Base-by-base conservation (phyloP, 2,329 filamentous ascomycete species). In the Corniculantispora saksenae region DNA sequence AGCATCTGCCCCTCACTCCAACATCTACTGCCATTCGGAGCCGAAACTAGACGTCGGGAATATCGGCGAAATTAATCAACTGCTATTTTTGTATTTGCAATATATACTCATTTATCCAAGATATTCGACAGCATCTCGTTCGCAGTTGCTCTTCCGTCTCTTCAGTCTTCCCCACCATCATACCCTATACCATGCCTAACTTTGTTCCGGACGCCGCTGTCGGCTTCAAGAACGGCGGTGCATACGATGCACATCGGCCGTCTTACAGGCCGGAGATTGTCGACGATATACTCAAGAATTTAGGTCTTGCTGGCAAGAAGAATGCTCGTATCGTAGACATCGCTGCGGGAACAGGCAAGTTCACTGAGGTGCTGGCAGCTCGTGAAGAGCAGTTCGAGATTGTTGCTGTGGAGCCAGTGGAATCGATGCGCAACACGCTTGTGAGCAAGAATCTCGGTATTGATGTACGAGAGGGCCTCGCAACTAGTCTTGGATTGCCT, bases 291-390 rank as follows among this genome's bases (percentile, higher is more conserved):
- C 82, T 93, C 3, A 70, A 73, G 19, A 79, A 82, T 57, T 78
- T 90, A n/a, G 76, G 79, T 7, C 74, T 92, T 10, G 76, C 80
- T 32, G 81, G 79, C 29, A 71, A 80, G 21, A 60, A 76, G 8
- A 77, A 79, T 54, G 83, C 83, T 17, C 81, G 76, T 53, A 76
- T 91, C 48, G 74, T 91, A 27, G 89, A 92, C 72, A 79, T 92
- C 21, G 89, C 84, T 1, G 87, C 88, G 3, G 89, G 89, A 0
- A 91, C 89, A 0, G 90, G 90, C 29, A 91, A 91, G 71, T 88
- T 91, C 71, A 91, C 89, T 0, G 86, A 89, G 73, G 70, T 83
- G 21, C 80, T 93, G 40, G 84, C 86, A 8, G 78, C 75, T 17
- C 79, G 89, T 35, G 78, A 82, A 0, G 90, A 92, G 75, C 72